Base-by-base conservation (phyloP, 371 early-diverging fungal genomes). In the Actinomortierella ambigua region DNA sequence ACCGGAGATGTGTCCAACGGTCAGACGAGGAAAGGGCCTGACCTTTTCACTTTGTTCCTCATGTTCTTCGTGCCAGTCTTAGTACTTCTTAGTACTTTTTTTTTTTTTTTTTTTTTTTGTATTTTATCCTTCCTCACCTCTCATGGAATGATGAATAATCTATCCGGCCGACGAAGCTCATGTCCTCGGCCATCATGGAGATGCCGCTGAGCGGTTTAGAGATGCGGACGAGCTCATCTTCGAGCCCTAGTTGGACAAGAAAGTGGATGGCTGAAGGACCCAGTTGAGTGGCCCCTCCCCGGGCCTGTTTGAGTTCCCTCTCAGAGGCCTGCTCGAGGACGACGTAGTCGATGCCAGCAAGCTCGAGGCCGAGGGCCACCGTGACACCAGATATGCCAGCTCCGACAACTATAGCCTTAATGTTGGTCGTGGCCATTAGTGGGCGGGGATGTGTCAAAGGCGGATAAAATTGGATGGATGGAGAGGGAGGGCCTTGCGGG, bases 161-260 rank as follows among this genome's bases (percentile, higher is more conserved):
- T 44, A 73, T 66, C 34, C 73, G 66, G 20, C 73, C 73, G 26
- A 73, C 47, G 23, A 53, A 73, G 44, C 50, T 73, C 73, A 73
- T 66, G 28, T 73, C 67, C 29, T 73, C 67, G 18, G 65, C 73
- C 26, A 66, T 73, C 73, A 73, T 66, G 52, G 73, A 66, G 42
- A 59, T 48, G 3, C 73, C 73, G 26, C 73, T 73, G 17, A 66
- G 59, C n/a, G 73, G 73, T 28, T 73, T 73, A 28, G 73, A 62
- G 1, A 73, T 59, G 34, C 63, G 55, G 26, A 63, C 56, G 7
- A 73, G 55, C 22, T 73, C 73, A 26, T 73, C 73, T 39, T 73
- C 62, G 57, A 73, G 59, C 29, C 73, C 73, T 0, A 73, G 73
- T 22, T 73, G 73, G 42, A 44, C 56, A 17, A 73, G 39, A 29